These are phyloP conservation scores for Leptographium flavum DNA, from an alignment of 2,329 filamentous ascomycete species.

Conservation along the genomic window DNA sequence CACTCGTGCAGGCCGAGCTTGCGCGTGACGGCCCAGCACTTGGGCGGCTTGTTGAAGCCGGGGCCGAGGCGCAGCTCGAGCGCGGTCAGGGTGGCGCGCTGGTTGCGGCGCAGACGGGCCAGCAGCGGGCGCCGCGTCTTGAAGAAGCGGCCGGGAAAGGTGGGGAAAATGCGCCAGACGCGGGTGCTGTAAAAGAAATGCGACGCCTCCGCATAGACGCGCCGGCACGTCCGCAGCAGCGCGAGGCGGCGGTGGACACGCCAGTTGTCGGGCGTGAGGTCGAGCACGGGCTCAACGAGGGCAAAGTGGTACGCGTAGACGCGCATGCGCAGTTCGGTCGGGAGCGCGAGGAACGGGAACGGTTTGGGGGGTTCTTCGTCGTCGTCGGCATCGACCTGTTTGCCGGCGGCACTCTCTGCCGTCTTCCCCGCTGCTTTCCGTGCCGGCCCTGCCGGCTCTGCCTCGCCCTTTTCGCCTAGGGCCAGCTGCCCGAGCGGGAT, in stretches of 20 bases:
- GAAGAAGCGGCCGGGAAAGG: conserved; percentile 49
- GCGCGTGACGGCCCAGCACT: conserved; percentile 53
- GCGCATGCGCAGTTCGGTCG: conserved; percentile 53
- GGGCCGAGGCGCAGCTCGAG: conserved; percentile 60
- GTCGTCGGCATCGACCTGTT: conserved; percentile 7
- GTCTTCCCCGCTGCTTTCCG: conserved; percentile 3
- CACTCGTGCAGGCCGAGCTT: conserved; percentile 51
- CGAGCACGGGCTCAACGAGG: conserved; percentile 38
- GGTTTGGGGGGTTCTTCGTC: conserved; percentile 19
- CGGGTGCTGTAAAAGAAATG: conserved; percentile 51
- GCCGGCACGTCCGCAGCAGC: conserved; percentile 45
- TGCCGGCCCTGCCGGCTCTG: not conserved
- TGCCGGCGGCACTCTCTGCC: not conserved
- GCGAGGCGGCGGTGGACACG: conserved; percentile 43
- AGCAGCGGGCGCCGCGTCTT: conserved; percentile 61
- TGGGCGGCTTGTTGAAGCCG: conserved; percentile 56
- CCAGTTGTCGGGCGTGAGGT: conserved; percentile 53
- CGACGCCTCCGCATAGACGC: conserved; percentile 48
- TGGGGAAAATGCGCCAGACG: conserved; percentile 53
- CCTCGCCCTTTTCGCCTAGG: conserved; percentile 18
- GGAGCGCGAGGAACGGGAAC: conserved; percentile 54
- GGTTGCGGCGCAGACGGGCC: conserved; percentile 45
- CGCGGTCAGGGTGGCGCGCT: conserved; percentile 45
- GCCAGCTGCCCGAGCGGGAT: conserved; percentile 29
- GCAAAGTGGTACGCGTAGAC: conserved; percentile 53